Evolutionary conservation across 352 stramenopile species (phyloP).

Genomic region (Saprolegnia diclina): DNA sequence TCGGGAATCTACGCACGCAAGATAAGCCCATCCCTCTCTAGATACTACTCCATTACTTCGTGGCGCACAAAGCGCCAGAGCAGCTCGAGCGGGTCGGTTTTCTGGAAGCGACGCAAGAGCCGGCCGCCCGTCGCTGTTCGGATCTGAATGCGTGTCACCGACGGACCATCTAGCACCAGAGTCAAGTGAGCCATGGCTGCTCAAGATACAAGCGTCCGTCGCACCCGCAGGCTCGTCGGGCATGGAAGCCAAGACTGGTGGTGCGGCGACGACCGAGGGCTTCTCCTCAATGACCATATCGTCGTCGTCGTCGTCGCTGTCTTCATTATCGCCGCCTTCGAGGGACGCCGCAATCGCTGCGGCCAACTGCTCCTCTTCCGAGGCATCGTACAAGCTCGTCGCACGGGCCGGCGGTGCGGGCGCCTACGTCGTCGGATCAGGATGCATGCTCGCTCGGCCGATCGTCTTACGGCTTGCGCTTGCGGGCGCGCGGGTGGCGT

Average conservation of each 20-base stretch:
- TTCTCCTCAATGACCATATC: slow-evolving; percentile 32
- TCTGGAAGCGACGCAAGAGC: slow-evolving; percentile 66
- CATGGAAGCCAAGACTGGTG: slow-evolving; percentile 39
- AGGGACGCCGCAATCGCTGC: slow-evolving; percentile 76
- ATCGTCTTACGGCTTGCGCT: slow-evolving; percentile 4
- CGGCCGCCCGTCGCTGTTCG: slow-evolving; percentile 55
- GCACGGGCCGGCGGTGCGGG: not conserved
- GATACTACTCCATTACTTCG: slow-evolving; percentile 35
- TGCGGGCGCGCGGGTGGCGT: slow-evolving; percentile 25
- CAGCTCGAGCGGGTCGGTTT: slow-evolving; percentile 54
- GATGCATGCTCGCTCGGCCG: not conserved
- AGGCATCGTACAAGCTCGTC: slow-evolving; percentile 35
- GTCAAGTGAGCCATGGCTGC: not conserved
- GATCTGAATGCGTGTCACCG: slow-evolving; percentile 63
- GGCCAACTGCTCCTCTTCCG: slow-evolving; percentile 71
- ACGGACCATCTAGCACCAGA: slow-evolving; percentile 37
- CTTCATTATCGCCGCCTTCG: slow-evolving; percentile 42
- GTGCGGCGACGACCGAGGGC: slow-evolving; percentile 41
- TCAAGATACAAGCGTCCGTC: slow-evolving; percentile 19
- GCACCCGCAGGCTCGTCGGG: slow-evolving; percentile 55
- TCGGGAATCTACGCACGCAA: slow-evolving; percentile 47
- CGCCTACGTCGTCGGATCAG: no score
- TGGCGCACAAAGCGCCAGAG: slow-evolving; percentile 69
- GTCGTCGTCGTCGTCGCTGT: slow-evolving; percentile 16
- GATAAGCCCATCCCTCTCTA: not conserved